Percentiles rank a stretch among this genome's conserved stretches.
Evolutionary conservation across 2,329 filamentous ascomycete species (phyloP).

Genomic region (Pseudovirgaria hyperparasitica): DNA sequence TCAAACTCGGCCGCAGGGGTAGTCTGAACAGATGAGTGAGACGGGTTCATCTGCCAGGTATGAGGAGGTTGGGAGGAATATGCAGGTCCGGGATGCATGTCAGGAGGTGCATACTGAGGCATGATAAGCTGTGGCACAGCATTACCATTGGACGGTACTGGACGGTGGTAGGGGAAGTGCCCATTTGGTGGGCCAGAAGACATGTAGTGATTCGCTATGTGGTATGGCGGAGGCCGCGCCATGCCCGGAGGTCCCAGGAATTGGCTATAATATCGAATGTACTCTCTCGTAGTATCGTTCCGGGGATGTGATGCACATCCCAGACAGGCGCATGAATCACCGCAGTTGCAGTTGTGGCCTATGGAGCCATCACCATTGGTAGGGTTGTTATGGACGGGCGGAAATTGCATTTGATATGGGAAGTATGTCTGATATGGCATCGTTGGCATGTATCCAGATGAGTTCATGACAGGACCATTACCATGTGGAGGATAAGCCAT

Average conservation of each 20-base stretch:
- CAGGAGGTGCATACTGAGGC: no score
- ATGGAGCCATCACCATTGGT: slow-evolving; percentile 18
- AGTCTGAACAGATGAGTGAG: slow-evolving; percentile 7
- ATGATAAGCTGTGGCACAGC: no score
- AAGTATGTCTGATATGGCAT: slow-evolving; percentile 17
- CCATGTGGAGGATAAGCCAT: slow-evolving; percentile 4
- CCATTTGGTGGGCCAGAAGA: no score
- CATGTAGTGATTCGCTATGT: no score
- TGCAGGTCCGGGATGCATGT: no score
- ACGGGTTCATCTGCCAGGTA: slow-evolving; percentile 14
- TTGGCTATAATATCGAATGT: slow-evolving; percentile 26
- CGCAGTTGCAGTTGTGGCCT: slow-evolving; percentile 47
- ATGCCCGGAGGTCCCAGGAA: no score
- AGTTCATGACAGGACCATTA: slow-evolving; percentile 12
- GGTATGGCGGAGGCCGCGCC: no score
- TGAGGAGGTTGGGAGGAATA: no score
- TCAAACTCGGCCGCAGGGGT: slow-evolving; percentile 8
- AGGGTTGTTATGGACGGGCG: slow-evolving; percentile 15
- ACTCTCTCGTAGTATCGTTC: slow-evolving; percentile 48
- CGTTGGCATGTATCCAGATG: slow-evolving; percentile 21
- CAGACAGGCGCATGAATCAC: slow-evolving; percentile 53
- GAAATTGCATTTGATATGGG: slow-evolving; percentile 21
- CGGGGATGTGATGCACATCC: slow-evolving; percentile 57
- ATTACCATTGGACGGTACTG: no score
- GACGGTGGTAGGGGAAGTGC: no score